Evolutionary conservation across 306 rosid species (phyloP).

Genomic region (Medicago lupulina): DNA sequence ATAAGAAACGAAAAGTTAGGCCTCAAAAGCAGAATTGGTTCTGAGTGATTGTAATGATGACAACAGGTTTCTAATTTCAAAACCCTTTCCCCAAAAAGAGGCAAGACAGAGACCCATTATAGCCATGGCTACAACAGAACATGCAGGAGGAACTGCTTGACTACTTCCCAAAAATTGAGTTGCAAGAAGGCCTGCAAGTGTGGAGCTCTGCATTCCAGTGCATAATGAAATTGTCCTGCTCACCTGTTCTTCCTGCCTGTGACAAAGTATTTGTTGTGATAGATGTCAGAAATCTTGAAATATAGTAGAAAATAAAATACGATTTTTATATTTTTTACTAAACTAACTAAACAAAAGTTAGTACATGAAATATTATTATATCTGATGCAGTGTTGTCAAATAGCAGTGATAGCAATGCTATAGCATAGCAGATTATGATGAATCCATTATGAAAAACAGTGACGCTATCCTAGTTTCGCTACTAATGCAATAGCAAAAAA

Average conservation of each 20-base stretch:
- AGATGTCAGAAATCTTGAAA: constrained; percentile 31
- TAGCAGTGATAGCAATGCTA: background rate
- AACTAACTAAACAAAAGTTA: constrained; percentile 15
- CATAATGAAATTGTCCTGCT: constrained; percentile 84
- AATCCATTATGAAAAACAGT: background rate
- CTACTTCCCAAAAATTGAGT: constrained; percentile 90
- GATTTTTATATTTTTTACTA: background rate
- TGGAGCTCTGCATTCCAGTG: constrained; percentile 99
- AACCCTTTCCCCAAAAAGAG: constrained; percentile 90
- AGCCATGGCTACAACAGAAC: constrained; percentile 95
- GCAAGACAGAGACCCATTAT: constrained; percentile 94
- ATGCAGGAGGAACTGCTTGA: constrained; percentile 96
- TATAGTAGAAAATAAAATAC: too few species aligned
- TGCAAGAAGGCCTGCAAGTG: constrained; percentile 97
- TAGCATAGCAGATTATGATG: background rate
- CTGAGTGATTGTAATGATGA: constrained; percentile 51
- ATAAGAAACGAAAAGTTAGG: constrained; percentile 35
- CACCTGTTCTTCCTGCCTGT: constrained; percentile 84
- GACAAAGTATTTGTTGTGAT: constrained; percentile 8
- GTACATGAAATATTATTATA: constrained; percentile 7
- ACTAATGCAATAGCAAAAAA: too few species aligned
- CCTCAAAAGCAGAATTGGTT: constrained; percentile 53
- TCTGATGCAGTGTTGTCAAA: background rate
- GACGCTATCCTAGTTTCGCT: background rate
- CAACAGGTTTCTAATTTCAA: constrained; percentile 67